These are phyloP conservation scores for Aegilops umbellulata DNA, from an alignment of 176 grass and related monocot genomes.

Conservation along the genomic window DNA sequence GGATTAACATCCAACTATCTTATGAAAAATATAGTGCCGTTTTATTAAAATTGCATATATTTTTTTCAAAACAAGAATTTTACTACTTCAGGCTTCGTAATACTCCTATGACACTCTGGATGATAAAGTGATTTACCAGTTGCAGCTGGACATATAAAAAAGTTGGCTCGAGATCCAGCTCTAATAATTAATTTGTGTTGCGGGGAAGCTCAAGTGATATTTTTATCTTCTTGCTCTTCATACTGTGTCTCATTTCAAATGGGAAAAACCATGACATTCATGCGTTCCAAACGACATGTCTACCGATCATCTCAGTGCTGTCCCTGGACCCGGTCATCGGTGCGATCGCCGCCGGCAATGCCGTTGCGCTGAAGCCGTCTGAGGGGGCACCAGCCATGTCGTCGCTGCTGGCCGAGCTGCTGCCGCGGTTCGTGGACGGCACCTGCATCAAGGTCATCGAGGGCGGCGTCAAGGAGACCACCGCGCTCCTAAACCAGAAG, in stretches of 20 bases:
- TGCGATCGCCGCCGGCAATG: conserved; percentile 75
- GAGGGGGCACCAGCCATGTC: conserved; percentile 73
- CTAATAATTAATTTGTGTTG: neutral
- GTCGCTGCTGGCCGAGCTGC: conserved; percentile 55
- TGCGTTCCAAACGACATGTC: neutral
- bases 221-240: too few relatives aligned
- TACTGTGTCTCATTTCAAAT: too few relatives aligned
- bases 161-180: neutral
- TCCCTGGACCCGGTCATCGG: conserved; percentile 74
- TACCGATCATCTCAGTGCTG: conserved; percentile 43
- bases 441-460: conserved; percentile 68
- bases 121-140: neutral
- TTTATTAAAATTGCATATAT: neutral
- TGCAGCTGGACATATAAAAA: neutral
- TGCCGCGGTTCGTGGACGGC: conserved; percentile 65
- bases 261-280: neutral
- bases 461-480: conserved; percentile 61
- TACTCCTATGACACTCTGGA: neutral
- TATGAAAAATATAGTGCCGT: neutral
- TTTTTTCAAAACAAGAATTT: neutral
- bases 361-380: conserved; percentile 80
- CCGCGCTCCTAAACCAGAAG: conserved; percentile 65
- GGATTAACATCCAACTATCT: neutral
- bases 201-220: too few relatives aligned
- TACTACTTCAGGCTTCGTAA: neutral